phyloP scores from a whole-genome alignment of 148 eudicot species.

The Persicaria maculosa region DNA sequence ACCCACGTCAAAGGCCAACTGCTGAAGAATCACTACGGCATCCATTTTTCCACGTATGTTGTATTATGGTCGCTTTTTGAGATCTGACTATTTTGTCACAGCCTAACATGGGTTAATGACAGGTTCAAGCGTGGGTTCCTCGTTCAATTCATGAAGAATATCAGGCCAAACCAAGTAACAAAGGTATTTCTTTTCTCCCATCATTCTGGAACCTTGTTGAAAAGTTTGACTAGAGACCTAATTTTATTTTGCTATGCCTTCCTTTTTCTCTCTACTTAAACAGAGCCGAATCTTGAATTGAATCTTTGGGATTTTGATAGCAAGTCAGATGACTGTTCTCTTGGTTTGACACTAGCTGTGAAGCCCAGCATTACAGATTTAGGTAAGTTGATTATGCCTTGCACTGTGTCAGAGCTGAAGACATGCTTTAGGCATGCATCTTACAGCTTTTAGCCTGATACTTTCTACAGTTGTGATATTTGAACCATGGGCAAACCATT shows the following conservation, averaged over 20 bases:
- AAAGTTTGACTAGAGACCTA: background rate
- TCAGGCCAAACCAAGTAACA: constrained; percentile 39
- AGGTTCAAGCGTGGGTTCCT: constrained; percentile 51
- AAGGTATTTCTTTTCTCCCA: constrained; percentile 24
- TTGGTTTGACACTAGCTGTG: constrained; percentile 84
- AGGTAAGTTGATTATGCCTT: constrained; percentile 29
- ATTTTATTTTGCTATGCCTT: background rate
- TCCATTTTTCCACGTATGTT: constrained; percentile 78
- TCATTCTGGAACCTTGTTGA: background rate
- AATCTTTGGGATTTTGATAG: constrained; percentile 79
- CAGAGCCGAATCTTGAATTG: constrained; percentile 80
- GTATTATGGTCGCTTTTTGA: constrained; percentile 1
- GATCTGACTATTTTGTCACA: constrained; percentile 7
- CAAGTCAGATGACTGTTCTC: constrained; percentile 74
- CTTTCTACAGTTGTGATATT: background rate
- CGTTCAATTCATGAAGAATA: constrained; percentile 51
- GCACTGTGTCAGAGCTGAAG: background rate
- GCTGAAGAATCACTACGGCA: constrained; percentile 76
- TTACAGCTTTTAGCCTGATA: background rate
- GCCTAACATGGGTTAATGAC: constrained; percentile 23
- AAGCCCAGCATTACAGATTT: constrained; percentile 58
- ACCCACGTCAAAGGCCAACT: constrained; percentile 82
- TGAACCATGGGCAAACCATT: background rate
- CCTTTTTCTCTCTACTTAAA: constrained; percentile 31
- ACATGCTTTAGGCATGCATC: background rate